Evolutionary conservation across 495 filamentous ascomycete species (phyloP).

Genomic region (Sordaria brevicollis): DNA sequence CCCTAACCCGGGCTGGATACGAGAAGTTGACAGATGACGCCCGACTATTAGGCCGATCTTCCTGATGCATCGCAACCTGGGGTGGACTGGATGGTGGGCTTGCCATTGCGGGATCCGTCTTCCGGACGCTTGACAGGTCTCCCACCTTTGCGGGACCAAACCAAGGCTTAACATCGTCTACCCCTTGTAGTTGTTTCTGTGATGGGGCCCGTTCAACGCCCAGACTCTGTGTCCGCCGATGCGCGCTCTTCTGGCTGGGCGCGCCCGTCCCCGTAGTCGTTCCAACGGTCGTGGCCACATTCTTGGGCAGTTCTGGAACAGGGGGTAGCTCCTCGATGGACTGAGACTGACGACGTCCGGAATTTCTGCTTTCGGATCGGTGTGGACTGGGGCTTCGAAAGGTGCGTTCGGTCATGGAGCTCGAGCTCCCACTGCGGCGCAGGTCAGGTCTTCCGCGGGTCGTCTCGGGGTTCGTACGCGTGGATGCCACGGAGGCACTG

Average conservation of each 20-base stretch:
- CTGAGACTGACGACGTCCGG: slow-evolving; percentile 15
- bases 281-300: slow-evolving; percentile 19
- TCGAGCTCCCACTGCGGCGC: slow-evolving; percentile 55
- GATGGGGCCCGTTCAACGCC: slow-evolving; percentile 33
- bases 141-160: slow-evolving; percentile 31
- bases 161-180: slow-evolving; percentile 27
- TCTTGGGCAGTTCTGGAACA: slow-evolving; percentile 58
- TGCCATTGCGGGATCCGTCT: slow-evolving; percentile 32
- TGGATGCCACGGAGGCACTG: slow-evolving; percentile 57
- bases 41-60: slow-evolving; percentile 43
- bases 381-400: slow-evolving; percentile 63
- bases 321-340: slow-evolving; percentile 48
- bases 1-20: slow-evolving; percentile 44
- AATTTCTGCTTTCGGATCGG: slow-evolving; percentile 36
- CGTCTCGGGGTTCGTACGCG: slow-evolving; percentile 35
- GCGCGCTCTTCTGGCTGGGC: slow-evolving; percentile 5
- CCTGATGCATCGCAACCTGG: slow-evolving; percentile 5
- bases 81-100: slow-evolving; percentile 25
- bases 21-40: slow-evolving; percentile 76
- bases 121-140: slow-evolving; percentile 30
- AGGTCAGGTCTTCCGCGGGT: slow-evolving; percentile 36
- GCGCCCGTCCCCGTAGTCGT: background rate
- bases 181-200: slow-evolving; percentile 30
- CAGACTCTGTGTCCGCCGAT: slow-evolving; percentile 17
- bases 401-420: slow-evolving; percentile 77